Percentiles rank a stretch among this genome's conserved stretches.
phyloP scores from a whole-genome alignment of 2,329 filamentous ascomycete species.

The Bipolaris oryzae region DNA sequence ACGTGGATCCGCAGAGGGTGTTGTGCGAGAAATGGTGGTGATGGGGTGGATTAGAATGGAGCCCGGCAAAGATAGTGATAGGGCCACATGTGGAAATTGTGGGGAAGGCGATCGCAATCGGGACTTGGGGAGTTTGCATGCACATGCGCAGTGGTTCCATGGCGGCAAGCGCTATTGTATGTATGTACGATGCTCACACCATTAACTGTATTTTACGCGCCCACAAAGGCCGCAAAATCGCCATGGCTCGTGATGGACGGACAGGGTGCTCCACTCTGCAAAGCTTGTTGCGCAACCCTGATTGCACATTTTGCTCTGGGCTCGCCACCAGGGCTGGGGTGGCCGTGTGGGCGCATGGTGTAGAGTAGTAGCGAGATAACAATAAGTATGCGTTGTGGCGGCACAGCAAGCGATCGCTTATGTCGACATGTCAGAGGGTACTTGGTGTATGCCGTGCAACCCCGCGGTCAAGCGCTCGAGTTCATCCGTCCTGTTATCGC shows the following conservation, averaged over 20 bases:
- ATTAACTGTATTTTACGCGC: slow-evolving; percentile 35
- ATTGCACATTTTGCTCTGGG: neutral
- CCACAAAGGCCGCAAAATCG: slow-evolving; percentile 30
- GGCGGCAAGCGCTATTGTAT: slow-evolving; percentile 26
- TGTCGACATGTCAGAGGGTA: slow-evolving; percentile 3
- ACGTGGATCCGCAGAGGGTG: slow-evolving; percentile 49
- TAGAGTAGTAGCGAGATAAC: no score
- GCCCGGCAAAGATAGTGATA: no score
- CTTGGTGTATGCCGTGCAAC: slow-evolving; percentile 12
- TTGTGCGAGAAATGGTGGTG: slow-evolving; percentile 61
- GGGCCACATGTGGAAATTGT: slow-evolving; percentile 3
- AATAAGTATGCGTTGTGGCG: neutral
- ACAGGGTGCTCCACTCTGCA: slow-evolving; percentile 4
- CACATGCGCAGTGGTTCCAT: slow-evolving; percentile 3
- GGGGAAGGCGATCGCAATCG: slow-evolving; percentile 3
- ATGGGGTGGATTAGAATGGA: slow-evolving; percentile 2
- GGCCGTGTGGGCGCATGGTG: neutral
- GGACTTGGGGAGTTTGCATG: slow-evolving; percentile 2
- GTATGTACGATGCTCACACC: slow-evolving; percentile 28
- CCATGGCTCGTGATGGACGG: slow-evolving; percentile 13
- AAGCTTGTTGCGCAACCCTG: neutral
- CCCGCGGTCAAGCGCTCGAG: slow-evolving; percentile 4
- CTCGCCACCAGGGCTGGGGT: neutral
- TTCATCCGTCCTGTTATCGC: slow-evolving; percentile 9
- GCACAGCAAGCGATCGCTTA: neutral